Evolutionary conservation across 2,329 filamentous ascomycete genomes (phyloP), one percentile per base, ranked within the genome.

Genomic region (Fusarium pseudocircinatum): DNA sequence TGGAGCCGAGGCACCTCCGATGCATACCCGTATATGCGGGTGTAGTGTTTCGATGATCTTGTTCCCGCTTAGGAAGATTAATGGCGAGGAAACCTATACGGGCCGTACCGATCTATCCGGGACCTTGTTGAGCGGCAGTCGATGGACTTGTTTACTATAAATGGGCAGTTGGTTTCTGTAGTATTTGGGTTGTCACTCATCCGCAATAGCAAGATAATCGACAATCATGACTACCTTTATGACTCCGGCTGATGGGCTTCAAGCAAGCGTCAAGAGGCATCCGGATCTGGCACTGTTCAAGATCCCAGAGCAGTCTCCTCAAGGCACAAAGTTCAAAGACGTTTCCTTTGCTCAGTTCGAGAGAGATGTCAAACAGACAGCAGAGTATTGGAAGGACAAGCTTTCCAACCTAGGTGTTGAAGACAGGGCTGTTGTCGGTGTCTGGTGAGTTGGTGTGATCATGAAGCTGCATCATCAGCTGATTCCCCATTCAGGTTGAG

Each of bases 391-490:
- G 74, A 63, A 54, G 2, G 18, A 65, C 7, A 22, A 66, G 24
- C 46, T 76, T 16, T 37, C 39, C 1, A 40, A 50, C 4, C 9
- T 26, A 2, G 62, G 62, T 3, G 30, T 37, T 2, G n/a, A 58
- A 6, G 47, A 69, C 1, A 58, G 56, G 14, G 66, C 75, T n/a
- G 56, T 75, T 15, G 54, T 77, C 39, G 74, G 75, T 2, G 13
- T 77, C n/a, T 77, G 70, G 74, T 77, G 8, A 52, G 72, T 20
- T 2, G 8, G 6, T 18, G 4, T 6, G 14, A 13, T 4, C 0
- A 4, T 18, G 9, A 15, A 7, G 14, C 4, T 15, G 3, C 20
- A 16, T 20, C 8, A 24, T 12, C 2, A 22, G 30, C 13, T 54
- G 26, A 59, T n/a, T 36, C 10, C 11, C 18, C 4, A 28, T 15